These are phyloP conservation scores for Penicillium dipodomyicola DNA, from an alignment of 495 filamentous ascomycete genomes.

Conservation along the genomic window DNA sequence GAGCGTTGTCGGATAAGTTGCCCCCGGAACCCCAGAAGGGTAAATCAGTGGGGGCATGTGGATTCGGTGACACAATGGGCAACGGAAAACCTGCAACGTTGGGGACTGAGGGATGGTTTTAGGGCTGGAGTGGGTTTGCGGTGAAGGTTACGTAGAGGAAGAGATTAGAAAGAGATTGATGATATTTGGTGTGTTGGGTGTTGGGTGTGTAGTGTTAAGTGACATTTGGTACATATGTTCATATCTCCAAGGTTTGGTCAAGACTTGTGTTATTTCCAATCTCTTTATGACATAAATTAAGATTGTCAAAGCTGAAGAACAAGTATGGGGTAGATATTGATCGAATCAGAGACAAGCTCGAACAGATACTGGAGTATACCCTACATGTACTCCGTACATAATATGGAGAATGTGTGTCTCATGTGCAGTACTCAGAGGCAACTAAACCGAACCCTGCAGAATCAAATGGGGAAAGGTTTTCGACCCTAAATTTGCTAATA, in stretches of 20 bases:
- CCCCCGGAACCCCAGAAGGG: constrained; percentile 3
- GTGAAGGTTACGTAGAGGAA: not conserved
- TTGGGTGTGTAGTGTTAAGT: too few relatives aligned
- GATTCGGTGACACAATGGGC: constrained; percentile 10
- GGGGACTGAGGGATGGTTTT: not conserved
- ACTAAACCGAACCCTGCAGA: constrained; percentile 10
- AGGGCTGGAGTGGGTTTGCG: not conserved
- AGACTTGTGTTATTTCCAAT: too few relatives aligned
- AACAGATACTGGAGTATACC: too few relatives aligned
- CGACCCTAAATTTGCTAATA: not conserved
- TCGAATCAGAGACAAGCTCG: too few relatives aligned
- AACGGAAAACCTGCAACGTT: constrained; percentile 7
- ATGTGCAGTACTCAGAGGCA: constrained; percentile 3
- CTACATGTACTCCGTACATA: not conserved
- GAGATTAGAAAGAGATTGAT: not conserved
- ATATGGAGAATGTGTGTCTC: not conserved
- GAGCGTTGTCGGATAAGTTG: constrained; percentile 9
- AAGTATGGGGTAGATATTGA: too few relatives aligned
- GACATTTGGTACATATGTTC: too few relatives aligned
- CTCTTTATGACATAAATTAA: too few relatives aligned
- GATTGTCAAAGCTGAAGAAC: too few relatives aligned
- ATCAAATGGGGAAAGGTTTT: constrained; percentile 1
- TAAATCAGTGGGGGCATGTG: constrained; percentile 12
- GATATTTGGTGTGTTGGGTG: too few relatives aligned
- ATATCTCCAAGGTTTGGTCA: too few relatives aligned